These are phyloP conservation scores for Aspergillus calidoustus DNA, from an alignment of 2,329 filamentous ascomycete species.

Conservation along the genomic window DNA sequence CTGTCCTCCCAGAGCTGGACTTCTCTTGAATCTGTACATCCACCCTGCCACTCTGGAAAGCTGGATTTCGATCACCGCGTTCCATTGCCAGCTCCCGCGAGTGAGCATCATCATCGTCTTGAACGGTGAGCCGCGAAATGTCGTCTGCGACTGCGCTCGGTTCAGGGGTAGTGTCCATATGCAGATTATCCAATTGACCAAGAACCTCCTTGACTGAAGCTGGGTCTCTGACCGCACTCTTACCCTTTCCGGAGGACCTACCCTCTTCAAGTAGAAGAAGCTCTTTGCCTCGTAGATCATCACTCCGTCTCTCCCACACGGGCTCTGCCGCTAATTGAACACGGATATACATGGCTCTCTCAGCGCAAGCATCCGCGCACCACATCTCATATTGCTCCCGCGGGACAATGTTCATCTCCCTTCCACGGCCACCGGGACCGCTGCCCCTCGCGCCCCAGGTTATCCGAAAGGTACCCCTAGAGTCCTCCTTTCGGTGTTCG, in stretches of 20 bases:
- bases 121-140: slow-evolving; percentile 33
- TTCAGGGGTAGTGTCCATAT: slow-evolving; percentile 22
- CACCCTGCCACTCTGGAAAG: slow-evolving; percentile 35
- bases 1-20: slow-evolving; percentile 21
- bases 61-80: slow-evolving; percentile 37
- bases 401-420: slow-evolving; percentile 67
- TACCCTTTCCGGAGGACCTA: slow-evolving; percentile 28
- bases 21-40: slow-evolving; percentile 42
- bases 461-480: slow-evolving; percentile 70
- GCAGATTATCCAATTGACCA: slow-evolving; percentile 26
- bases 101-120: slow-evolving; percentile 27
- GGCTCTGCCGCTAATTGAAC: slow-evolving; percentile 86
- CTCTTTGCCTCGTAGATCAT: slow-evolving; percentile 48
- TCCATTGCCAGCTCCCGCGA: slow-evolving; percentile 41
- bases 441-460: slow-evolving; percentile 59
- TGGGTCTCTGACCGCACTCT: slow-evolving; percentile 25
- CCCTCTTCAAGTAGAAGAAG: slow-evolving; percentile 72
- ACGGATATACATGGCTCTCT: slow-evolving; percentile 80
- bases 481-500: slow-evolving; percentile 61
- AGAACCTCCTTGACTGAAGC: slow-evolving; percentile 33
- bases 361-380: slow-evolving; percentile 81
- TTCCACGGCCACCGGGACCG: slow-evolving; percentile 52
- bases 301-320: slow-evolving; percentile 77
- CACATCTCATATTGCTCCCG: slow-evolving; percentile 78
- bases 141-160: slow-evolving; percentile 28